Evolutionary conservation across 176 grass and related monocot species (phyloP).

Genomic region (Coix lacrymajobi): DNA sequence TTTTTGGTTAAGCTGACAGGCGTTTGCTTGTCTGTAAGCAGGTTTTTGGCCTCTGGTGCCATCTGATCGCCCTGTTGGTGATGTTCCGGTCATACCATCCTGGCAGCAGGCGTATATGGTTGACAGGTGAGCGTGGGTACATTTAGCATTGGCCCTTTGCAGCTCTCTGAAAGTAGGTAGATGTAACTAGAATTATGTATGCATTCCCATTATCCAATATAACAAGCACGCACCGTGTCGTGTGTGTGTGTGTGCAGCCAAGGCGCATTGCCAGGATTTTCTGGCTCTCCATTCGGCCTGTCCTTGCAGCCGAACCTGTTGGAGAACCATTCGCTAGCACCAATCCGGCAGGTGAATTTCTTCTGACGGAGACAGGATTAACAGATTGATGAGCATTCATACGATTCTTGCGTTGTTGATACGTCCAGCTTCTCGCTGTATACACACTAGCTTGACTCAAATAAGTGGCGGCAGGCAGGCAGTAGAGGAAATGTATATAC

Average conservation of each 20-base stretch:
- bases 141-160: neutral
- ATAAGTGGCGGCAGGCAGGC: conserved; percentile 33
- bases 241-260: conserved; percentile 36
- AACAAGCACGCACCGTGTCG: neutral
- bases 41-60: conserved; percentile 63
- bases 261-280: conserved; percentile 34
- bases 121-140: conserved; percentile 36
- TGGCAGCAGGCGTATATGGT: conserved; percentile 40
- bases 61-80: conserved; percentile 34
- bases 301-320: conserved; percentile 42
- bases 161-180: neutral
- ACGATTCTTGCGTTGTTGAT: conserved; percentile 17
- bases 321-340: conserved; percentile 50
- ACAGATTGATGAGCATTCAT: conserved; percentile 11
- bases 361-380: conserved; percentile 49
- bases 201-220: neutral
- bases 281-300: conserved; percentile 35
- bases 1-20: neutral
- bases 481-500: conserved; percentile 38
- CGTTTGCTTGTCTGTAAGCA: conserved; percentile 16
- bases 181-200: neutral
- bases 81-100: conserved; percentile 41
- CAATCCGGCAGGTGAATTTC: conserved; percentile 64
- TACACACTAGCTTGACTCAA: neutral
- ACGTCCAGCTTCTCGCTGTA: neutral